Conservation (phyloP, 176 grass and related monocot genomes). For the sorghum (Sorghum bicolor) region Sorghum_bicolor_NCBIv3 NC_012878.2:48039501-48040000, state of each 20-base stretch:
- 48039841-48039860: background rate
- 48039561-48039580: constrained; percentile 90
- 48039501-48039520: constrained; percentile 57
- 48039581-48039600: constrained; percentile 75
- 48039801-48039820: background rate
- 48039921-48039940: background rate
- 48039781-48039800: background rate
- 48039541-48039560: constrained; percentile 91
- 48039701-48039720: background rate
- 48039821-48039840: background rate
- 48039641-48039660: background rate
- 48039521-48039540: constrained; percentile 89
- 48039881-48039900: background rate
- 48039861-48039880: background rate
- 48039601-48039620: background rate
- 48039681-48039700: background rate
- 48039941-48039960: background rate
- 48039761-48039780: constrained; percentile 8
- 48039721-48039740: constrained; percentile 11
- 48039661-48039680: background rate
- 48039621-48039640: constrained; percentile 38
- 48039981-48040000: background rate
- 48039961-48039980: background rate
- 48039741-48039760: background rate
- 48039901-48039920: background rate